Percentiles rank a stretch among this genome's conserved stretches.
Evolutionary conservation across 139 green algal genomes (phyloP).

Genomic region (Diplosphaera chodatii): DNA sequence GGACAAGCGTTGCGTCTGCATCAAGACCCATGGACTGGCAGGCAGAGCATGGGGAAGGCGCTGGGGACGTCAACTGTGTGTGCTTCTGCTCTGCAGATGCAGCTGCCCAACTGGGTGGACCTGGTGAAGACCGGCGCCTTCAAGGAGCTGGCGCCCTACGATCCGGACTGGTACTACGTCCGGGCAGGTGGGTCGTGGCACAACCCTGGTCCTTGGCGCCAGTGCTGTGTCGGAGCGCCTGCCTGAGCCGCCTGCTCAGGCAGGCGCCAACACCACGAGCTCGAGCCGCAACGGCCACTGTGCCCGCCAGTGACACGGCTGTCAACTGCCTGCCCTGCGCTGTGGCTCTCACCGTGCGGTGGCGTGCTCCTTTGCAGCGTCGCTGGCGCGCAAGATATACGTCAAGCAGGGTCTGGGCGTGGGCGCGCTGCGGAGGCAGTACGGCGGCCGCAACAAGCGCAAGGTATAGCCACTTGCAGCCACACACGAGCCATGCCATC

Average conservation of each 20-base stretch:
- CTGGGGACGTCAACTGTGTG: background rate
- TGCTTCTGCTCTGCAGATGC: constrained; percentile 54
- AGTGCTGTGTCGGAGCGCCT: background rate
- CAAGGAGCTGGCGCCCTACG: constrained; percentile 95
- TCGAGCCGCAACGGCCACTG: no score
- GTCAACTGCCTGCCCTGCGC: no score
- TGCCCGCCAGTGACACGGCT: no score
- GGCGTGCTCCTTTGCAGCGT: no score
- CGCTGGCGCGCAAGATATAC: constrained; percentile 93
- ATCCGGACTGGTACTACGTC: constrained; percentile 99
- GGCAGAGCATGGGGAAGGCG: no score
- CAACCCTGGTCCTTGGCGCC: no score
- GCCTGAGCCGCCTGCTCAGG: background rate
- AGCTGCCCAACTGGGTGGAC: constrained; percentile 93
- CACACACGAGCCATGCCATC: no score
- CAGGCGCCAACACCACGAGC: no score
- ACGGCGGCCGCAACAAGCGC: constrained; percentile 69
- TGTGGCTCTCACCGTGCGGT: background rate
- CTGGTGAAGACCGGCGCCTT: constrained; percentile 91
- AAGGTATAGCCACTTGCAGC: no score
- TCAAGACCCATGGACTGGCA: no score
- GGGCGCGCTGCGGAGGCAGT: constrained; percentile 82
- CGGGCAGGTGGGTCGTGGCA: constrained; percentile 62
- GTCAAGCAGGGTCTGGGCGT: constrained; percentile 84
- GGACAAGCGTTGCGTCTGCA: no score